A percentile compares a stretch with the other conserved stretches of the same genome.
phyloP scores from a whole-genome alignment of 352 stramenopile species.

The Phytophthora palmivora region DNA sequence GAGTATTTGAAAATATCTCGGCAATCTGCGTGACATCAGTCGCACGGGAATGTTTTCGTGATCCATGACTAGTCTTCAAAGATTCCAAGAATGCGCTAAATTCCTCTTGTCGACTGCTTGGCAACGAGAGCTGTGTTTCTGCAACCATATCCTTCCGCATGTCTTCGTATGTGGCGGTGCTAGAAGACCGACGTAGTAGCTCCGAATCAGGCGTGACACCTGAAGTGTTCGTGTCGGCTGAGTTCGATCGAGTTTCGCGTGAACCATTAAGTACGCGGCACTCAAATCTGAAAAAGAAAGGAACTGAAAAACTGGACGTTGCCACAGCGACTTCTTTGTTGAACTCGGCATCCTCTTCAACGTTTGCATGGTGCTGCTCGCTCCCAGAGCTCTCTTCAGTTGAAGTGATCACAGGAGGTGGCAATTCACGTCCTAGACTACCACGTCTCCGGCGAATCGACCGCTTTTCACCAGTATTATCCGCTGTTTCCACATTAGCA shows the following conservation, averaged over 20 bases:
- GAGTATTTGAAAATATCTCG: conserved; percentile 55
- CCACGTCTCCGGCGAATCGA: conserved; percentile 16
- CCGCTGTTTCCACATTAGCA: conserved; percentile 1
- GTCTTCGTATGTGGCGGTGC: conserved; percentile 61
- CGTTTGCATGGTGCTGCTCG: conserved; percentile 45
- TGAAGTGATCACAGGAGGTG: conserved; percentile 38
- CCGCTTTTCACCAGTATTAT: conserved; percentile 21
- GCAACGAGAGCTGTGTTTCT: conserved; percentile 29
- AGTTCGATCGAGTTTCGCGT: conserved; percentile 34
- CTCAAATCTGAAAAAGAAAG: conserved; percentile 90
- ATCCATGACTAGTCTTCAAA: conserved; percentile 31
- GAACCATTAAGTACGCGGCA: conserved; percentile 61
- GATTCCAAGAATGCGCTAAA: conserved; percentile 53
- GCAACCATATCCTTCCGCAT: conserved; percentile 40
- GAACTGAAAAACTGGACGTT: conserved; percentile 82
- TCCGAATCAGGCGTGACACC: conserved; percentile 18
- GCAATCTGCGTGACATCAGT: conserved; percentile 55
- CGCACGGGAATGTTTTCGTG: conserved; percentile 12
- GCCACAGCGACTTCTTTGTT: conserved; percentile 87
- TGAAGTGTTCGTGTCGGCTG: conserved; percentile 17
- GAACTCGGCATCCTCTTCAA: conserved; percentile 81
- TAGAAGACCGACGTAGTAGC: conserved; percentile 48
- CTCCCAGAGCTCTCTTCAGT: conserved; percentile 25
- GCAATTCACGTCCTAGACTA: conserved; percentile 32
- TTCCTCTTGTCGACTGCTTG: conserved; percentile 37